Percentiles rank a stretch among this genome's conserved stretches.
Evolutionary conservation across 306 rosid species (phyloP).

Genomic region (Albizia julibrissin): DNA sequence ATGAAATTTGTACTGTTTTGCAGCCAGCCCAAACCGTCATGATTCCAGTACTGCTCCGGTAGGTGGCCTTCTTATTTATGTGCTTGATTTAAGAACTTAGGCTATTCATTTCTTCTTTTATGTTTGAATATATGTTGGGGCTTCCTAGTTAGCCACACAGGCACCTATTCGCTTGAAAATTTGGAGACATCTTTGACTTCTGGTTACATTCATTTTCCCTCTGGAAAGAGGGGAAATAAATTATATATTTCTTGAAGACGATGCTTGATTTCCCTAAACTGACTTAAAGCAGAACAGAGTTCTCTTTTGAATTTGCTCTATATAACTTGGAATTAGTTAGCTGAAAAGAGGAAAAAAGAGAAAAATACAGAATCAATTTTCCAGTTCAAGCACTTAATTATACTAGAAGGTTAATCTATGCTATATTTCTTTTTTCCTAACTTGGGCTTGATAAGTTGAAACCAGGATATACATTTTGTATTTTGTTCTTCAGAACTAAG

Average conservation of each 20-base stretch:
- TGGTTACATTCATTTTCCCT: not conserved
- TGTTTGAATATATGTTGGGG: slow-evolving; percentile 22
- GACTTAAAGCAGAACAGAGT: not conserved
- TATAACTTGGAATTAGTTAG: slow-evolving; percentile 5
- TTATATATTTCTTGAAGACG: not conserved
- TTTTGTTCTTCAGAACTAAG: slow-evolving; percentile 20
- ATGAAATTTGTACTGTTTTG: not conserved
- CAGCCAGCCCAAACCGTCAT: slow-evolving; percentile 38
- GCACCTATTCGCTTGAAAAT: slow-evolving; percentile 35
- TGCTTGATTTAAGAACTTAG: slow-evolving; percentile 7
- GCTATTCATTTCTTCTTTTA: slow-evolving; percentile 23
- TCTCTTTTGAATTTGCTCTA: not conserved
- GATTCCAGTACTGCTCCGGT: slow-evolving; percentile 70
- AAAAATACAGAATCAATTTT: not conserved
- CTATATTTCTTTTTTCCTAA: not conserved
- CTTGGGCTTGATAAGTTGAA: slow-evolving; percentile 16
- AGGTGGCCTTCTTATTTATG: slow-evolving; percentile 40
- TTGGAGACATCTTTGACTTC: slow-evolving; percentile 16
- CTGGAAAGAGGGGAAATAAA: not conserved
- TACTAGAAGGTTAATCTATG: not conserved
- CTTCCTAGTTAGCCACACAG: slow-evolving; percentile 23
- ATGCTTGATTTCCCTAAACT: not conserved
- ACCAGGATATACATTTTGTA: slow-evolving; percentile 10
- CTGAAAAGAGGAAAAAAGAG: not conserved
- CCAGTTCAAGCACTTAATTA: slow-evolving; percentile 25